phyloP scores from a whole-genome alignment of 2,329 filamentous ascomycete species.

The Sclerotinia spermophila region DNA sequence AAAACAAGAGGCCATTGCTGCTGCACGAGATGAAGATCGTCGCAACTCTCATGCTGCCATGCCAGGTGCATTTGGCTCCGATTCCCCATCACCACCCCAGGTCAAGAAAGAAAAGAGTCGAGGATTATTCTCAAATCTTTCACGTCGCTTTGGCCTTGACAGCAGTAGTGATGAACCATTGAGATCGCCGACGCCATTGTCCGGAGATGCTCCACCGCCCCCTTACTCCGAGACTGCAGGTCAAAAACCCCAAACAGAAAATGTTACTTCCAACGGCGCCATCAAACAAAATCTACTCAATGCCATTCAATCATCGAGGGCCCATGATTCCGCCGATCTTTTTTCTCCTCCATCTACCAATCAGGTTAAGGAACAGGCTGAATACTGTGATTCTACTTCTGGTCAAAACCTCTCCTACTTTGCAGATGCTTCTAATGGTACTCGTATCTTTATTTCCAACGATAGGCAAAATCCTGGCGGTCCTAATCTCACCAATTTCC shows the following conservation, averaged over 20 bases:
- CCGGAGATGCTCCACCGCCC: slow-evolving; percentile 31
- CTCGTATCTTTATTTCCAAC: slow-evolving; percentile 69
- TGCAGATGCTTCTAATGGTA: slow-evolving; percentile 65
- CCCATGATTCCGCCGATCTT: slow-evolving; percentile 70
- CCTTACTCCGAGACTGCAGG: slow-evolving; percentile 28
- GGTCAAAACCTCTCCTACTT: slow-evolving; percentile 69
- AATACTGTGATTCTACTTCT: slow-evolving; percentile 78
- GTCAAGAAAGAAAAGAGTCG: slow-evolving; percentile 43
- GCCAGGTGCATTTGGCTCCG: slow-evolving; percentile 67
- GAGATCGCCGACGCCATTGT: neutral
- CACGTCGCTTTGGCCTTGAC: slow-evolving; percentile 66
- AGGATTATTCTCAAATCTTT: slow-evolving; percentile 64
- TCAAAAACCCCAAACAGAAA: slow-evolving; percentile 33
- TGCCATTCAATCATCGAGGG: slow-evolving; percentile 73
- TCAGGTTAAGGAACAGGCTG: slow-evolving; percentile 74
- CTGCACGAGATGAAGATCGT: slow-evolving; percentile 36
- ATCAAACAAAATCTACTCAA: slow-evolving; percentile 70
- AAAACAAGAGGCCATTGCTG: slow-evolving; percentile 26
- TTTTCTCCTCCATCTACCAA: slow-evolving; percentile 69
- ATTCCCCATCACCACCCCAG: slow-evolving; percentile 51
- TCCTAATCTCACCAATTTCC: slow-evolving; percentile 52
- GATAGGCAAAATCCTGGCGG: slow-evolving; percentile 44
- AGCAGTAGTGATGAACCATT: slow-evolving; percentile 28
- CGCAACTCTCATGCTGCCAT: slow-evolving; percentile 48
- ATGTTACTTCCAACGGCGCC: slow-evolving; percentile 56